phyloP scores from a whole-genome alignment of 139 green algal species.

The Trebouxia sp. region DNA sequence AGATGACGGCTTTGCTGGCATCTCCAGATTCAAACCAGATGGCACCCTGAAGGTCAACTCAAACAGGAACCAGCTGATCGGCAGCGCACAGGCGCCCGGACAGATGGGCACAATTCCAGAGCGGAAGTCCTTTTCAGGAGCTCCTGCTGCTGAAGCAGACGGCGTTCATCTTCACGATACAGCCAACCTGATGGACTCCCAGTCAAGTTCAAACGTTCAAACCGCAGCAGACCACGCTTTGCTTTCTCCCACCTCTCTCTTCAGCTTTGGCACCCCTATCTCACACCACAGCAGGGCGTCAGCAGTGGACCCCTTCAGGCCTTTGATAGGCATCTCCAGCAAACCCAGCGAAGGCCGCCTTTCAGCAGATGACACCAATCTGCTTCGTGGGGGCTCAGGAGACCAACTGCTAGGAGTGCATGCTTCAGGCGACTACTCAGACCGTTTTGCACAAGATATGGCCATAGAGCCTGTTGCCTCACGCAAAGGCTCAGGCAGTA shows the following conservation, averaged over 20 bases:
- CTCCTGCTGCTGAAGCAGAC: background rate
- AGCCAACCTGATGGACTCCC: slow-evolving; percentile 15
- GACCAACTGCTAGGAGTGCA: background rate
- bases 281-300: background rate
- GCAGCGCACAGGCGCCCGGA: background rate
- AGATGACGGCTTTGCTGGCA: slow-evolving; percentile 6
- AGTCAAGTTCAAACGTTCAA: slow-evolving; percentile 2
- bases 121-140: slow-evolving; percentile 2
- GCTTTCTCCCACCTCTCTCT: background rate
- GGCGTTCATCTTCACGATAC: background rate
- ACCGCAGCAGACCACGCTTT: background rate
- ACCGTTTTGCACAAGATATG: background rate
- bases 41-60: slow-evolving; percentile 2
- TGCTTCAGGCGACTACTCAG: slow-evolving; percentile 4
- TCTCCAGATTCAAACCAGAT: slow-evolving; percentile 9
- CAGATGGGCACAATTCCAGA: slow-evolving; percentile 15
- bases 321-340: background rate
- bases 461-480: background rate
- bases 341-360: background rate
- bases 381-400: background rate
- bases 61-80: background rate
- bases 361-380: slow-evolving; percentile 2
- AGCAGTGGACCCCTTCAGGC: background rate
- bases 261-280: slow-evolving; percentile 6
- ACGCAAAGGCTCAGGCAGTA: background rate